Evolutionary conservation across 2,329 filamentous ascomycete species (phyloP).

Genomic region (Xylariaceae sp.): DNA sequence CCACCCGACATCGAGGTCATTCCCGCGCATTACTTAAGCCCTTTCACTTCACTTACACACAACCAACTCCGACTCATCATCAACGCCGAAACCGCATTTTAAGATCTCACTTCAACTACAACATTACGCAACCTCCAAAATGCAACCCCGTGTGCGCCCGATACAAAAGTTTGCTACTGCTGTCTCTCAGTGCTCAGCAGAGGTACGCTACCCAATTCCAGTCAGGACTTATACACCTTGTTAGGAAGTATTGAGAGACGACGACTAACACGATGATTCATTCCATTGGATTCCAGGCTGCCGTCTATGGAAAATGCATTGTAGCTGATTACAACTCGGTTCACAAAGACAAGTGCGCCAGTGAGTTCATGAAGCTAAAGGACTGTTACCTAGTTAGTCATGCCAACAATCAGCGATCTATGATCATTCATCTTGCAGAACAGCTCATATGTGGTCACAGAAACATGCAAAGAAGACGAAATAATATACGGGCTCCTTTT

Average conservation of each 20-base stretch:
- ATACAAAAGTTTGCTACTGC: slow-evolving; percentile 52
- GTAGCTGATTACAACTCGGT: slow-evolving; percentile 84
- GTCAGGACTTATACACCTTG: neutral
- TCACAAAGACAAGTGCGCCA: slow-evolving; percentile 82
- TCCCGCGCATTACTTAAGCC: no score
- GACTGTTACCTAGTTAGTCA: slow-evolving; percentile 72
- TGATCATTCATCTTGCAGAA: neutral
- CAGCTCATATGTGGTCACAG: slow-evolving; percentile 31
- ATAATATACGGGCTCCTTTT: slow-evolving; percentile 11
- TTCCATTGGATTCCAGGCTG: slow-evolving; percentile 52
- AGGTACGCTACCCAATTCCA: slow-evolving; percentile 36
- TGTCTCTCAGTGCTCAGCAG: slow-evolving; percentile 50
- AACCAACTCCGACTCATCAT: no score
- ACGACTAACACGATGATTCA: neutral
- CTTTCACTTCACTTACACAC: no score
- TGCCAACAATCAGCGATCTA: slow-evolving; percentile 25
- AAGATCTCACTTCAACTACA: neutral
- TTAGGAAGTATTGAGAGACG: neutral
- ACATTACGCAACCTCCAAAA: neutral
- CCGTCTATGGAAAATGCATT: slow-evolving; percentile 86
- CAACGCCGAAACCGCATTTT: no score
- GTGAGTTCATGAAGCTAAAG: slow-evolving; percentile 80
- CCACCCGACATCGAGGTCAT: no score
- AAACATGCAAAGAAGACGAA: slow-evolving; percentile 47
- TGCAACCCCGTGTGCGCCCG: slow-evolving; percentile 38